These are phyloP conservation scores for Mycena vitilis DNA, from an alignment of 768 basidiomycete species.

Conservation along the genomic window DNA sequence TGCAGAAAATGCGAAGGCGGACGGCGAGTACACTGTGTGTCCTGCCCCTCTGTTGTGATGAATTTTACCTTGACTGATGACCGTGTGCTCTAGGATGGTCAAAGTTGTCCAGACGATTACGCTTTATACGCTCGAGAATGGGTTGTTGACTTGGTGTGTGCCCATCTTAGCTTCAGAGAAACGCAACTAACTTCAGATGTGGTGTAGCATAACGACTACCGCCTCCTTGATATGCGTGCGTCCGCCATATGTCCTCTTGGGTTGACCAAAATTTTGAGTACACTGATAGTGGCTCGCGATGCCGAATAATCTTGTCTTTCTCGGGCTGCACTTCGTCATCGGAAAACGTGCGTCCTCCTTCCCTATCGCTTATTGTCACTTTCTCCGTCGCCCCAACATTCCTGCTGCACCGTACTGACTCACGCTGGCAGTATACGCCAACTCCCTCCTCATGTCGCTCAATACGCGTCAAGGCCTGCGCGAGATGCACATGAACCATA, in stretches of 20 bases:
- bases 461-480: constrained; percentile 29
- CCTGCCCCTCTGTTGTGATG: not conserved
- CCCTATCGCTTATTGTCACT: not conserved
- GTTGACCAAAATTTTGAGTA: not conserved
- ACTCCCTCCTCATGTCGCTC: constrained; percentile 31
- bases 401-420: not conserved
- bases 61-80: too few species aligned
- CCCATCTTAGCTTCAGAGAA: not conserved
- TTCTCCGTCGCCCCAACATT: not conserved
- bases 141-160: constrained; percentile 44
- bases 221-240: constrained; percentile 51
- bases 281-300: constrained; percentile 47
- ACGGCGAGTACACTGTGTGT: constrained; percentile 29
- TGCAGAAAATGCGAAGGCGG: constrained; percentile 40
- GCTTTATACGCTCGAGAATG: constrained; percentile 52
- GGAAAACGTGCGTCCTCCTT: constrained; percentile 41
- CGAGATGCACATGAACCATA: constrained; percentile 24
- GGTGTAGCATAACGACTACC: constrained; percentile 42
- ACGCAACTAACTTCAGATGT: not conserved
- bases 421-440: constrained; percentile 28
- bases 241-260: not conserved
- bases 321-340: constrained; percentile 52
- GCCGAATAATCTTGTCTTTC: constrained; percentile 49
- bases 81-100: constrained; percentile 41
- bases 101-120: constrained; percentile 47